phyloP scores from a whole-genome alignment of 441 rosid species.

The Erodium moschatum region DNA sequence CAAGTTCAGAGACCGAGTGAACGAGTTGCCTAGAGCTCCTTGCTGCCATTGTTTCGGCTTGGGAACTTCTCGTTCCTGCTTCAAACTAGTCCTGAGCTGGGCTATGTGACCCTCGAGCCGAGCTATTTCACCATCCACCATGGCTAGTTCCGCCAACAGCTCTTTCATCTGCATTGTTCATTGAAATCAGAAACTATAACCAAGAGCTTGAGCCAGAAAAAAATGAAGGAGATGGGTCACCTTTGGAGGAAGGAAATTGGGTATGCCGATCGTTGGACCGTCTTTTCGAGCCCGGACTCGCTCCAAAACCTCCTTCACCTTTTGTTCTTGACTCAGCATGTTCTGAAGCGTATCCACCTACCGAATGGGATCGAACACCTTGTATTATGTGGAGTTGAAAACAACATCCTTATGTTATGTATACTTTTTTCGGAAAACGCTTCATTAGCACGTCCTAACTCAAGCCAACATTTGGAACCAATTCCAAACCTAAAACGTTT shows the following conservation, averaged over 20 bases:
- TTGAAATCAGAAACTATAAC: background rate
- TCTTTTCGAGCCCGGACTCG: conserved; percentile 36
- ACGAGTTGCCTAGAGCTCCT: conserved; percentile 17
- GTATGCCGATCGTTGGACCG: conserved; percentile 37
- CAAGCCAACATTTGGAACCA: too few relatives aligned
- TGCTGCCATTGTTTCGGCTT: conserved; percentile 41
- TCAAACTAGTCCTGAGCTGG: conserved; percentile 48
- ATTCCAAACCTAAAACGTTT: too few relatives aligned
- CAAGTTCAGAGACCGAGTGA: conserved; percentile 19
- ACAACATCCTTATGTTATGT: background rate
- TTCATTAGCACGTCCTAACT: too few relatives aligned
- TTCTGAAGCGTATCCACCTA: conserved; percentile 62
- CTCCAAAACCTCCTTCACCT: conserved; percentile 54
- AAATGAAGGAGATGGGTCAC: conserved; percentile 21
- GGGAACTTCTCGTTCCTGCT: conserved; percentile 46
- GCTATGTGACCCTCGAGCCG: conserved; percentile 62
- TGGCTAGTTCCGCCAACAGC: conserved; percentile 57
- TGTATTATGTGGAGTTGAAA: background rate
- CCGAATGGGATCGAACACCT: background rate
- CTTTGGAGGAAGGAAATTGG: conserved; percentile 74
- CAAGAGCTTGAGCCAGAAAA: background rate
- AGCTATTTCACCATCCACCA: conserved; percentile 67
- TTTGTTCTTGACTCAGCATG: conserved; percentile 72
- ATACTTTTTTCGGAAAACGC: too few relatives aligned
- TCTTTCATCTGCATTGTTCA: conserved; percentile 51